phyloP scores from a whole-genome alignment of 352 stramenopile species.

The Globisporangium cederbergense region DNA sequence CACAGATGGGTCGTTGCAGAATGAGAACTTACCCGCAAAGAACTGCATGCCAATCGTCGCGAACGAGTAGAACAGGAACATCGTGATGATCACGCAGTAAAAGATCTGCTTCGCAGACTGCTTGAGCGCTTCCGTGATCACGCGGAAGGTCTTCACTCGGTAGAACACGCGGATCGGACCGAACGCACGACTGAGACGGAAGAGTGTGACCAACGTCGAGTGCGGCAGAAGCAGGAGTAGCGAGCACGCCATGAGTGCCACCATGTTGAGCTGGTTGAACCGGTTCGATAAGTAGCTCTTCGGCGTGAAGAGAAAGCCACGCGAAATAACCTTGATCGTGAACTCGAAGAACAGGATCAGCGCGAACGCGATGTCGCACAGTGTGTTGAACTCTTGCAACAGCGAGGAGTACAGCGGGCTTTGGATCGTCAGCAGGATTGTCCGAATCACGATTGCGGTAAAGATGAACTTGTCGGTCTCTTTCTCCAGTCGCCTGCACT shows the following conservation, averaged over 20 bases:
- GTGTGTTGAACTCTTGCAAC: constrained; percentile 77
- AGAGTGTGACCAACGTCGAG: constrained; percentile 72
- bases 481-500: constrained; percentile 68
- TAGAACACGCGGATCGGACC: constrained; percentile 85
- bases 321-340: constrained; percentile 74
- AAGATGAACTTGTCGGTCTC: constrained; percentile 87
- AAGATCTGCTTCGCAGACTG: constrained; percentile 75
- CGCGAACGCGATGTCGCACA: constrained; percentile 71
- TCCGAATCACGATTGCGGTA: constrained; percentile 72
- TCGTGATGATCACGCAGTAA: constrained; percentile 73
- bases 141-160: constrained; percentile 77
- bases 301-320: constrained; percentile 73
- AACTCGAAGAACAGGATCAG: constrained; percentile 82
- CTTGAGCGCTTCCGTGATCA: constrained; percentile 80
- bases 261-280: constrained; percentile 85
- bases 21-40: constrained; percentile 74
- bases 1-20: constrained; percentile 73
- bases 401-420: constrained; percentile 73
- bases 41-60: constrained; percentile 85
- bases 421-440: constrained; percentile 66
- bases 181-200: constrained; percentile 72
- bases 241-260: constrained; percentile 74
- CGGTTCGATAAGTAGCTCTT: constrained; percentile 79
- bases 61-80: constrained; percentile 85
- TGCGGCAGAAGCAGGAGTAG: constrained; percentile 68